Percentiles rank a stretch among this genome's conserved stretches.
Conservation (phyloP, 208 protist genomes). For the Perkinsela sp. region DNA sequence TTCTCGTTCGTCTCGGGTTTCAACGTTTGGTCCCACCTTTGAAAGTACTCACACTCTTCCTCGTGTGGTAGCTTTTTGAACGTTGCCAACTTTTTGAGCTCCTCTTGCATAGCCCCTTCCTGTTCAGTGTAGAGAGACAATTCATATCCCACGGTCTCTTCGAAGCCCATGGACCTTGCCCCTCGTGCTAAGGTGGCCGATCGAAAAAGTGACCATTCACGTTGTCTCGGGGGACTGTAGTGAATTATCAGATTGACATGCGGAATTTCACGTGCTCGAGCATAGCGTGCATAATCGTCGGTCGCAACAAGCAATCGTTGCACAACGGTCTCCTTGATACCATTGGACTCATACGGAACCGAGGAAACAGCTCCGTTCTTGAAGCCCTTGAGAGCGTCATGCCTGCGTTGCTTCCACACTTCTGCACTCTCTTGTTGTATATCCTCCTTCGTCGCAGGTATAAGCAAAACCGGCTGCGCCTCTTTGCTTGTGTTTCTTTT, state of each 20-base stretch:
- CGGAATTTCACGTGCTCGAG: constrained; percentile 45
- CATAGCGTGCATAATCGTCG: constrained; percentile 62
- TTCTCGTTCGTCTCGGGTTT: background rate
- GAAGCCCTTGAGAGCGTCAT: constrained; percentile 33
- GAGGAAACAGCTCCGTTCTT: constrained; percentile 24
- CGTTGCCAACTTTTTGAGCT: background rate
- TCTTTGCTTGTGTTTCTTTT: background rate
- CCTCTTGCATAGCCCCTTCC: background rate
- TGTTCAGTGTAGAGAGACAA: background rate
- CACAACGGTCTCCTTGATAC: constrained; percentile 9
- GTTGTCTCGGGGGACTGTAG: constrained; percentile 31
- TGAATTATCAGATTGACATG: constrained; percentile 64
- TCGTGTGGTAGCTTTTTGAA: background rate
- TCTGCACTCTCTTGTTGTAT: background rate
- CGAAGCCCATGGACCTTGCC: background rate
- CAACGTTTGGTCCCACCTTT: background rate
- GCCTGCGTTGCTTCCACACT: constrained; percentile 33
- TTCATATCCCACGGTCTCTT: background rate
- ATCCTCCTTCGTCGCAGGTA: background rate
- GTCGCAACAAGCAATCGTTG: constrained; percentile 59
- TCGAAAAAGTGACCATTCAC: constrained; percentile 56
- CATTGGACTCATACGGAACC: constrained; percentile 16
- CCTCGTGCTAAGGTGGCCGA: constrained; percentile 6
- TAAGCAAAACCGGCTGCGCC: background rate
- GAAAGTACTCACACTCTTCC: background rate